Percentiles rank a stretch among this genome's conserved stretches.
phyloP scores from a whole-genome alignment of 78 protist species.

The Dictyostelium capitatum region DNA sequence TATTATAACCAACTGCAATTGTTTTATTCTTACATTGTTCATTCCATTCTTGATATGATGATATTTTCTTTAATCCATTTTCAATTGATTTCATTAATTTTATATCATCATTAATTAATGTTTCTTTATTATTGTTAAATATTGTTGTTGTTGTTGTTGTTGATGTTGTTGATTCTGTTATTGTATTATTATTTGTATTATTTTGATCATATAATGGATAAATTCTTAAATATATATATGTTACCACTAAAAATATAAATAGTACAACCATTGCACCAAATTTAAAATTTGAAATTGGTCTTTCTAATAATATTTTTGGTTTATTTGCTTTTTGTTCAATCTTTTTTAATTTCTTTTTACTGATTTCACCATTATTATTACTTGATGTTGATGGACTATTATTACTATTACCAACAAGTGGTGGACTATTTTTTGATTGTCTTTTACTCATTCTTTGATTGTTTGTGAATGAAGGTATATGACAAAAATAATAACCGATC shows the following conservation, averaged over 20 bases:
- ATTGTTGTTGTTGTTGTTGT: neutral
- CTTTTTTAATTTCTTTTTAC: conserved; percentile 10
- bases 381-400: neutral
- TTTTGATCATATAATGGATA: neutral
- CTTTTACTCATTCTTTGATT: conserved; percentile 8
- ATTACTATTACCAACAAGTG: neutral
- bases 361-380: neutral
- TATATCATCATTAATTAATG: neutral
- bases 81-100: neutral
- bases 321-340: neutral
- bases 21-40: conserved; percentile 7
- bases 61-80: conserved; percentile 31
- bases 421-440: neutral
- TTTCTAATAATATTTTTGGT: neutral
- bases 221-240: neutral
- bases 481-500: too few relatives aligned
- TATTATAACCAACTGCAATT: conserved; percentile 76
- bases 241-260: neutral
- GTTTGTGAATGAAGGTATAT: too few relatives aligned
- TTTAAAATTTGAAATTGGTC: neutral
- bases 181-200: neutral
- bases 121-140: neutral
- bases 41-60: neutral
- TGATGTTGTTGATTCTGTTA: neutral
- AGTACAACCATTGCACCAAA: neutral